Evolutionary conservation across 2,329 filamentous ascomycete genomes (phyloP), one percentile per base, ranked within the genome.

Genomic region (Penicillium sp.): DNA sequence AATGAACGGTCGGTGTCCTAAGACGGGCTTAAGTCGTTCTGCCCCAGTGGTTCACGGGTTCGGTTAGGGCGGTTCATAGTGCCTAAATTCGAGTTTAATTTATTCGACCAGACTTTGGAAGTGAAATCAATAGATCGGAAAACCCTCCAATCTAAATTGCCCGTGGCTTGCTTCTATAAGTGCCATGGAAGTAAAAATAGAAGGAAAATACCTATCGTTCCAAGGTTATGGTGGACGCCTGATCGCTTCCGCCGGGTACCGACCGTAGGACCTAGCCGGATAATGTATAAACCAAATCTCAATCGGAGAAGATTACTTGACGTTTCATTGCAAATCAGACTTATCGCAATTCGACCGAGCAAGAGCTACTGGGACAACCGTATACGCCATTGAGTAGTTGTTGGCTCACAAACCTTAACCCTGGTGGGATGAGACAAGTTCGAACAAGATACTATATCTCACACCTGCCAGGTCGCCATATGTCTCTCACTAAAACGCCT

Each of bases 311-410:
- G 15, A 23, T 44, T 14, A 26, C 14, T 14, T 53, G 46, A n/a
- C 27, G 46, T 31, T 44, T 11, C 25, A 23, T 59, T 57, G 22
- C 20, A 51, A 59, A 59, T 56, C 51, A 20, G 45, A 59, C 57
- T 48, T 37, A 33, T 59, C 45, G 48, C 48, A 57, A 57, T 47
- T 45, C 29, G 46, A 25, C 47, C 23, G 4, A 43, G 40, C 37
- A 22, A 22, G 18, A 20, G 18, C 37, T 8, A 40, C 37, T 12
- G 37, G 37, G 31, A 29, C 41, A 43, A 26, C 41, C 23, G 14
- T 37, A 3, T 4, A 11, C 33, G n/a, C 31, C 15, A 35, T 15
- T 35, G 27, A 29, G 27, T 11, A 37, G 18, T 22, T 22, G 37
- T 22, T 40, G 18, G 37, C 48, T 15, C 35, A 31, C 3, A 50